These are phyloP conservation scores for Turnera subulata DNA, from an alignment of 345 rosid genomes.

Conservation along the genomic window DNA sequence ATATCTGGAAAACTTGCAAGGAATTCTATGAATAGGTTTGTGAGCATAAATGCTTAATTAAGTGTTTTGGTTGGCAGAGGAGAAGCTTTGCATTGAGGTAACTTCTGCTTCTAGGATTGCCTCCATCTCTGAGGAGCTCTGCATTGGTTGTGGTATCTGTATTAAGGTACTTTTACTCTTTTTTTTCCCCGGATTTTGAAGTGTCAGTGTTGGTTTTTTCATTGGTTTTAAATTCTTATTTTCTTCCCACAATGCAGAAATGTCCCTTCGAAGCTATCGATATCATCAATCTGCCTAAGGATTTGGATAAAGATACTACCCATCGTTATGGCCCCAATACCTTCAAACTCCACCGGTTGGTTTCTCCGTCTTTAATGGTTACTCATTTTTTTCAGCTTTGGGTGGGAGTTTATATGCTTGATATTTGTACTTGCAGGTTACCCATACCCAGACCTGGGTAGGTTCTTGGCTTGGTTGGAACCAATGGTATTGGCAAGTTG, in stretches of 20 bases:
- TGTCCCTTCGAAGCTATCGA: too few relatives aligned
- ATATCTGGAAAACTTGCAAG: too few relatives aligned
- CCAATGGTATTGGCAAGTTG: constrained; percentile 97
- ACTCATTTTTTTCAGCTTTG: too few relatives aligned
- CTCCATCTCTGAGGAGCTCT: constrained; percentile 92
- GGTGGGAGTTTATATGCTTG: not conserved
- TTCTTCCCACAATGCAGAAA: constrained; percentile 64
- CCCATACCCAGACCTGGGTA: constrained; percentile 99
- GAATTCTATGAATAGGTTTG: too few relatives aligned
- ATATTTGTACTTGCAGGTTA: constrained; percentile 55
- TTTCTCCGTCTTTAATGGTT: not conserved
- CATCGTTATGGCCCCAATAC: constrained; percentile 97
- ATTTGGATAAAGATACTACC: constrained; percentile 88
- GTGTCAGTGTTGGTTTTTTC: too few relatives aligned
- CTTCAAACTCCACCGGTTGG: constrained; percentile 86
- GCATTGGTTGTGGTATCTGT: constrained; percentile 97
- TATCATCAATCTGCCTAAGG: constrained; percentile 93
- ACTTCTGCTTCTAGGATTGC: too few relatives aligned
- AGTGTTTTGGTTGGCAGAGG: too few relatives aligned
- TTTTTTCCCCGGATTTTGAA: too few relatives aligned
- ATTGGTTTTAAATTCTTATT: too few relatives aligned
- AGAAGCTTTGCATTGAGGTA: too few relatives aligned
- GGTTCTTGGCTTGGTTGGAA: constrained; percentile 98
- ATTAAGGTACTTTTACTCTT: constrained; percentile 64
- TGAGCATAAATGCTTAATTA: too few relatives aligned